These are phyloP conservation scores for Kluyveromyces aestuarii DNA, from an alignment of 805 yeast genomes.

Conservation along the genomic window DNA sequence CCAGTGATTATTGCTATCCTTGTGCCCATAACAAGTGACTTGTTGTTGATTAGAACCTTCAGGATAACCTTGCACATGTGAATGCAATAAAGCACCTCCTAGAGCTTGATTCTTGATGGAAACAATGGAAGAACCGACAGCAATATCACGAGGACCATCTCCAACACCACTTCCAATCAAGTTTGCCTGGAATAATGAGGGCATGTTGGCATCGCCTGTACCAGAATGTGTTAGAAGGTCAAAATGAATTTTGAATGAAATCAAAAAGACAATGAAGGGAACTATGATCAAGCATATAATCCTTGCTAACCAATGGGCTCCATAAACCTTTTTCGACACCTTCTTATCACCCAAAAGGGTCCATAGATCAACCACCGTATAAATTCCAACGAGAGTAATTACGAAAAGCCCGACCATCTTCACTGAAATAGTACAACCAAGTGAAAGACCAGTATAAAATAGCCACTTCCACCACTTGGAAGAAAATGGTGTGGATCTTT, in stretches of 20 bases:
- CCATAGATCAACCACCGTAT: constrained; percentile 87
- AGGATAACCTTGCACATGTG: constrained; percentile 80
- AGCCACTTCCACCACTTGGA: constrained; percentile 95
- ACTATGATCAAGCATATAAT: constrained; percentile 50
- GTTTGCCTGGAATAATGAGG: constrained; percentile 74
- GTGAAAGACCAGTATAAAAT: constrained; percentile 66
- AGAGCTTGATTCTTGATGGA: constrained; percentile 55
- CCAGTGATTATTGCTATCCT: constrained; percentile 84
- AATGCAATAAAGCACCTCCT: constrained; percentile 73
- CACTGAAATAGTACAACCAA: constrained; percentile 88
- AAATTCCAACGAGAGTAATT: constrained; percentile 79
- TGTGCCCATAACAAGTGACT: constrained; percentile 83
- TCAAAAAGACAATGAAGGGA: constrained; percentile 54
- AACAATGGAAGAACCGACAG: constrained; percentile 46
- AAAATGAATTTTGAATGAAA: constrained; percentile 68
- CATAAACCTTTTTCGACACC: constrained; percentile 41
- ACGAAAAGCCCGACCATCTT: constrained; percentile 96
- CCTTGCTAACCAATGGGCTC: constrained; percentile 60
- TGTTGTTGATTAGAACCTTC: constrained; percentile 93
- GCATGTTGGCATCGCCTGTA: constrained; percentile 74
- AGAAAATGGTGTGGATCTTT: constrained; percentile 44
- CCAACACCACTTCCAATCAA: constrained; percentile 56
- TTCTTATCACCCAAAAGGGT: constrained; percentile 61
- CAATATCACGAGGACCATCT: constrained; percentile 62
- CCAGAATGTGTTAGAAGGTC: constrained; percentile 66